Conservation (phyloP, 441 rosid genomes). For the Arabidopsis hybrid region DNA sequence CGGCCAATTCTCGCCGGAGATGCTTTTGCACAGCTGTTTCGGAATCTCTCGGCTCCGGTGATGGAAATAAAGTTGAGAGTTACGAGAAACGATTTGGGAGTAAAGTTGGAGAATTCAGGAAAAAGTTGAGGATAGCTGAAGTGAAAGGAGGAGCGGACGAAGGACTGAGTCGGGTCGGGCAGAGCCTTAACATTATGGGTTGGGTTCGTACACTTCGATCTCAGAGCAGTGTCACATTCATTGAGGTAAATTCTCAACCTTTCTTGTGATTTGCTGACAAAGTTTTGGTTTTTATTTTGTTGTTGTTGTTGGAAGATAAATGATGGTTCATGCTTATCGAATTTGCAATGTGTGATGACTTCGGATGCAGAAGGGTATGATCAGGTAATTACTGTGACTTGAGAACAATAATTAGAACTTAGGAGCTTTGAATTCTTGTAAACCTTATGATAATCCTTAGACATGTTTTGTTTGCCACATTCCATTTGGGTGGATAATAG, state of each 20-base stretch:
- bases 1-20: slow-evolving; percentile 42
- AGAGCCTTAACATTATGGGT: slow-evolving; percentile 68
- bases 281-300: not conserved
- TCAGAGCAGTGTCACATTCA: slow-evolving; percentile 85
- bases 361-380: slow-evolving; percentile 83
- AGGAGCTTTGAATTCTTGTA: not conserved
- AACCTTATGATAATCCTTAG: too few species aligned
- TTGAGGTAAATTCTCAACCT: slow-evolving; percentile 55
- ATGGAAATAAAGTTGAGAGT: slow-evolving; percentile 25
- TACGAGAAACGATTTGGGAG: slow-evolving; percentile 16
- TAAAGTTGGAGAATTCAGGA: slow-evolving; percentile 46
- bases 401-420: not conserved
- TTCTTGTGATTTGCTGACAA: slow-evolving; percentile 1
- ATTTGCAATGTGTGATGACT: slow-evolving; percentile 92
- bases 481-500: slow-evolving; percentile 41
- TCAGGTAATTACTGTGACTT: slow-evolving; percentile 57
- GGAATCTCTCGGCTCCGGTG: slow-evolving; percentile 32
- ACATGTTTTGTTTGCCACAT: too few species aligned
- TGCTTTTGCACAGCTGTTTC: slow-evolving; percentile 41
- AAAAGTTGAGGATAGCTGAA: slow-evolving; percentile 70
- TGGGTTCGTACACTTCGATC: slow-evolving; percentile 93
- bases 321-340: slow-evolving; percentile 94
- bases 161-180: slow-evolving; percentile 72
- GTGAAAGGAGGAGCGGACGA: slow-evolving; percentile 75
- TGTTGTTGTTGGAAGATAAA: slow-evolving; percentile 44